These are phyloP conservation scores for Gossypium stocksii DNA, from an alignment of 345 rosid genomes.

Conservation along the genomic window DNA sequence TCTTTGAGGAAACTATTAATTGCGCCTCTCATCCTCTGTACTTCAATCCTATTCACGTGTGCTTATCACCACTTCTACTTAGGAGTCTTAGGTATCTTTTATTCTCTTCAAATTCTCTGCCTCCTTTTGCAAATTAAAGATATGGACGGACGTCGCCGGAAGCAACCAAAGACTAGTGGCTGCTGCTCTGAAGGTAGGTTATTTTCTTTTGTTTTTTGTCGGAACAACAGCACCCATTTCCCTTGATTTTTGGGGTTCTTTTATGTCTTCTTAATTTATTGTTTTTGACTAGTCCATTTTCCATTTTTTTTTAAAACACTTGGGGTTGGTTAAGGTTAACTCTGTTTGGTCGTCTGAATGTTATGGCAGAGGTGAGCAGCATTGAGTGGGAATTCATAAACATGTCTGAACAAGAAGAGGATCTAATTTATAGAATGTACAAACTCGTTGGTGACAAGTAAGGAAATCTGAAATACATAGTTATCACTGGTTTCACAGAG, in stretches of 20 bases:
- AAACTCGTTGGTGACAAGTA: constrained; percentile 84
- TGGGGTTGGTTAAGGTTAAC: not conserved
- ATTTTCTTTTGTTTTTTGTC: not conserved
- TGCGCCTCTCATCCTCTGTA: not conserved
- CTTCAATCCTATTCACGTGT: not conserved
- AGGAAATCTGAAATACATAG: not conserved
- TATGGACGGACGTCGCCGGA: constrained; percentile 73
- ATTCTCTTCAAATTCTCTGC: not conserved
- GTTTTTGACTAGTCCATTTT: not conserved
- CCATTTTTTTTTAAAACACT: not conserved
- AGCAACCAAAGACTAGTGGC: constrained; percentile 48
- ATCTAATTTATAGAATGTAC: constrained; percentile 84
- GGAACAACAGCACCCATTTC: not conserved
- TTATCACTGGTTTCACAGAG: no score
- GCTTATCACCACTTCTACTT: not conserved
- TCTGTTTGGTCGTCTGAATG: not conserved
- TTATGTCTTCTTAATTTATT: not conserved
- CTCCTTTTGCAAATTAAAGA: not conserved
- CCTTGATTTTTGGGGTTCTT: not conserved
- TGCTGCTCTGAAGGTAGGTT: constrained; percentile 62
- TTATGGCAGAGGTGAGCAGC: constrained; percentile 80
- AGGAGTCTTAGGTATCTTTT: not conserved
- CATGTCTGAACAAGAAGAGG: constrained; percentile 94
- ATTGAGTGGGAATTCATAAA: constrained; percentile 84
- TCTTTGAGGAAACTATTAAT: constrained; percentile 14